Evolutionary conservation across 768 basidiomycete species (phyloP).

Genomic region (Butyriboletus loyo): DNA sequence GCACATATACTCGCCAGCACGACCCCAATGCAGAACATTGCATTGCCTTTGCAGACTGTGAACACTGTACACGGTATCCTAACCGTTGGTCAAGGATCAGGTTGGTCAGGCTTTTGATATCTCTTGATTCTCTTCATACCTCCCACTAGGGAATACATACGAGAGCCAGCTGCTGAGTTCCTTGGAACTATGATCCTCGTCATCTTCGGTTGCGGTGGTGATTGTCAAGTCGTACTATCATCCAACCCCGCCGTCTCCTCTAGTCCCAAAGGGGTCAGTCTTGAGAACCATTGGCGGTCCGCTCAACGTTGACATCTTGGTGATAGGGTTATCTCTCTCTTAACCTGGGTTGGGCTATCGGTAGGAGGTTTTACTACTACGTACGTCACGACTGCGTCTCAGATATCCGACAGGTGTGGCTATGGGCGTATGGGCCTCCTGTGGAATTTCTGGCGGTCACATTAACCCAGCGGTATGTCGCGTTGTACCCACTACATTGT

Average conservation of each 20-base stretch:
- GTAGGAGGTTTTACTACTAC: slow-evolving; percentile 9
- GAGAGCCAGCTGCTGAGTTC: slow-evolving; percentile 65
- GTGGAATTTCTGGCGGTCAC: slow-evolving; percentile 70
- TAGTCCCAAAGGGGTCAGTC: slow-evolving; percentile 54
- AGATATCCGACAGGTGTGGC: slow-evolving; percentile 40
- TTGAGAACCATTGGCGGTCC: neutral
- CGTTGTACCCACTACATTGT: neutral
- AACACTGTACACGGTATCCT: slow-evolving; percentile 39
- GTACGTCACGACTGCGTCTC: neutral
- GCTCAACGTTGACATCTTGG: neutral
- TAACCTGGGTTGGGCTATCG: slow-evolving; percentile 33
- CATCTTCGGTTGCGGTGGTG: slow-evolving; percentile 56
- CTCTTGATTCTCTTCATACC: slow-evolving; percentile 1
- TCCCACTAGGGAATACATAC: slow-evolving; percentile 38
- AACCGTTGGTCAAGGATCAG: slow-evolving; percentile 57
- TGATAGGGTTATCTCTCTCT: slow-evolving; percentile 23
- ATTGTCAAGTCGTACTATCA: slow-evolving; percentile 56
- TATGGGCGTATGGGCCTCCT: slow-evolving; percentile 66
- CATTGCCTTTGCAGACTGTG: slow-evolving; percentile 26
- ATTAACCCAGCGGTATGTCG: slow-evolving; percentile 64
- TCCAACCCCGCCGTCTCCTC: slow-evolving; percentile 42
- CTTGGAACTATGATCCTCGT: slow-evolving; percentile 56
- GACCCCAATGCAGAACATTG: slow-evolving; percentile 2
- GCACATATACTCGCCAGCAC: slow-evolving; percentile 7
- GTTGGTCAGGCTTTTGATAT: slow-evolving; percentile 28